Evolutionary conservation across 176 grass and related monocot species (phyloP).

Genomic region (Oryza glumipatula): DNA sequence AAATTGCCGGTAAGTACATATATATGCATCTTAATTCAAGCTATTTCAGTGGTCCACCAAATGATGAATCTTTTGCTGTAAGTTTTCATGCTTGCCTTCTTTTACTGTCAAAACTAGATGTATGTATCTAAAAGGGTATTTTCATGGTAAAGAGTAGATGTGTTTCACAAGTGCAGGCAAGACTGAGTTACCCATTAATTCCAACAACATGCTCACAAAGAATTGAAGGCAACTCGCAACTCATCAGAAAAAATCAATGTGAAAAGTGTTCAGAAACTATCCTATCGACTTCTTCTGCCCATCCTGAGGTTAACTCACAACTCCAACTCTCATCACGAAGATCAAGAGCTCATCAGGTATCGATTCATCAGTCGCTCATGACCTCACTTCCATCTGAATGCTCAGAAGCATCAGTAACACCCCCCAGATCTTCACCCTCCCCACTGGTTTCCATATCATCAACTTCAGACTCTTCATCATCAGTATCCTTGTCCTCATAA

Average conservation of each 20-base stretch:
- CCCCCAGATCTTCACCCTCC: conserved; percentile 22
- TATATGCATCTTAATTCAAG: too few relatives aligned
- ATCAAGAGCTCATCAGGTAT: neutral
- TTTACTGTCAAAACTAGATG: neutral
- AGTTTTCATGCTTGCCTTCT: too few relatives aligned
- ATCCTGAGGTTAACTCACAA: neutral
- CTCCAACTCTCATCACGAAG: neutral
- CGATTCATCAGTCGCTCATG: neutral
- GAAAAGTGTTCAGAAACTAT: neutral
- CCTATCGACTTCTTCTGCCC: neutral
- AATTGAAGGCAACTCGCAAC: too few relatives aligned
- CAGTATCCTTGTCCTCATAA: conserved; percentile 63
- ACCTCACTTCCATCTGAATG: neutral
- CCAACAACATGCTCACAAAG: neutral
- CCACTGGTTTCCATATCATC: conserved; percentile 58
- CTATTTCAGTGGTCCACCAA: too few relatives aligned
- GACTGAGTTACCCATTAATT: neutral
- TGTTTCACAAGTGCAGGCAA: neutral
- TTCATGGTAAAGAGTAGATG: neutral
- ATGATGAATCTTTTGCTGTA: too few relatives aligned
- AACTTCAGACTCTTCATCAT: conserved; percentile 57
- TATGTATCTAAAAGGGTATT: neutral
- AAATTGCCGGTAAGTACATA: too few relatives aligned
- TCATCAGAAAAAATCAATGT: too few relatives aligned
- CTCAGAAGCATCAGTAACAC: conserved; percentile 12